A percentile compares a stretch with the other conserved stretches of the same genome.
Evolutionary conservation across 2,329 filamentous ascomycete genomes (phyloP).

Genomic region (Neofusicoccum parvum): DNA sequence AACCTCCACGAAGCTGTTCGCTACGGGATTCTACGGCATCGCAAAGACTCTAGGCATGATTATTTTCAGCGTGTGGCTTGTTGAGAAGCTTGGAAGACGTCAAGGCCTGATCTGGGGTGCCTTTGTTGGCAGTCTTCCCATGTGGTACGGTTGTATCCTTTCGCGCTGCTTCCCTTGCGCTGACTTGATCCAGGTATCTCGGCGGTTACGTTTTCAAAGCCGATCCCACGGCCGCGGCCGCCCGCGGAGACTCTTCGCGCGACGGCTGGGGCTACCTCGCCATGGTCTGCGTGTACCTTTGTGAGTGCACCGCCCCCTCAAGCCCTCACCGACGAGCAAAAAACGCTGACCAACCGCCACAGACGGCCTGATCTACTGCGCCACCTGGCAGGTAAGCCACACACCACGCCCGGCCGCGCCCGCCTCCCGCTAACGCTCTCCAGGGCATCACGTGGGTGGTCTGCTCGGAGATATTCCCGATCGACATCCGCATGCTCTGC

Average conservation of each 20-base stretch:
- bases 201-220: conserved; percentile 58
- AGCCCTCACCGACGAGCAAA: too few species aligned
- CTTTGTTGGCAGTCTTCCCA: conserved; percentile 50
- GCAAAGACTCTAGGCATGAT: conserved; percentile 55
- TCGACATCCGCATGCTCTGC: conserved; percentile 53
- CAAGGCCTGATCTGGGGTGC: conserved; percentile 52
- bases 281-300: conserved; percentile 59
- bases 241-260: conserved; percentile 45
- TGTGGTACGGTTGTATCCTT: conserved; percentile 44
- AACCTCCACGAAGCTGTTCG: conserved; percentile 64
- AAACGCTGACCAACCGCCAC: too few species aligned
- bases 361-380: conserved; percentile 55
- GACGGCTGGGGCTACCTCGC: conserved; percentile 53
- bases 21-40: conserved; percentile 73
- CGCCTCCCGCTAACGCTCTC: conserved; percentile 27
- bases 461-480: conserved; percentile 63
- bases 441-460: conserved; percentile 61
- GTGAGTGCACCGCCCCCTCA: too few species aligned
- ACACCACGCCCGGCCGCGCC: conserved; percentile 37
- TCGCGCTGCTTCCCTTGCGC: not conserved
- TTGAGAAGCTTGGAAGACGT: conserved; percentile 44
- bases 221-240: conserved; percentile 44
- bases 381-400: conserved; percentile 44
- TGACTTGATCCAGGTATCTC: conserved; percentile 27
- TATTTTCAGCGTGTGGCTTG: conserved; percentile 41